phyloP scores from a whole-genome alignment of 768 basidiomycete species.

The Punctularia strigosozonata region DNA sequence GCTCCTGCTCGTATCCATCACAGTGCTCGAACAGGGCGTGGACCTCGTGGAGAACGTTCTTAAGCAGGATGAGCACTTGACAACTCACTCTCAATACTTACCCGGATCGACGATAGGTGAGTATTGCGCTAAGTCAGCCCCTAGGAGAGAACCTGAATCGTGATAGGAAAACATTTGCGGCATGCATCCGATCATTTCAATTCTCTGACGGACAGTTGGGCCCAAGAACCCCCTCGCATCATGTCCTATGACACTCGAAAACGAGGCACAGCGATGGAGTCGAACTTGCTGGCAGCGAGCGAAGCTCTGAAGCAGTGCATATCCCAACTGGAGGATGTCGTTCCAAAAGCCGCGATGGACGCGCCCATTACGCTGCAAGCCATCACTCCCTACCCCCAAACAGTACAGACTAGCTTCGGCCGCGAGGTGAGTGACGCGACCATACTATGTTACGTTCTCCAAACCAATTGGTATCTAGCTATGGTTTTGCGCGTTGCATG shows the following conservation, averaged over 20 bases:
- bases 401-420: slow-evolving; percentile 70
- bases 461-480: slow-evolving; percentile 29
- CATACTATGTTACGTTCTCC: slow-evolving; percentile 2
- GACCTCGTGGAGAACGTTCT: slow-evolving; percentile 59
- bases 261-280: slow-evolving; percentile 81
- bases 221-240: slow-evolving; percentile 32
- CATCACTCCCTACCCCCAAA: slow-evolving; percentile 67
- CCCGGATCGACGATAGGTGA: slow-evolving; percentile 85
- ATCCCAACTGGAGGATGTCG: slow-evolving; percentile 38
- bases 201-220: slow-evolving; percentile 46
- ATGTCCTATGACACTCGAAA: slow-evolving; percentile 68
- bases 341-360: slow-evolving; percentile 36
- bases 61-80: slow-evolving; percentile 58
- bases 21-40: slow-evolving; percentile 60
- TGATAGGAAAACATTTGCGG: slow-evolving; percentile 70
- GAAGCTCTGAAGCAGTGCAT: slow-evolving; percentile 45
- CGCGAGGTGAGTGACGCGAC: slow-evolving; percentile 44
- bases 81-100: slow-evolving; percentile 53
- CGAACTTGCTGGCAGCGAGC: slow-evolving; percentile 44
- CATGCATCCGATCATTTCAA: slow-evolving; percentile 80
- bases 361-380: slow-evolving; percentile 64
- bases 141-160: too few species aligned
- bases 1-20: slow-evolving; percentile 54
- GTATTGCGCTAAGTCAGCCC: too few species aligned
- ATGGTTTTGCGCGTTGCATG: slow-evolving; percentile 81